Evolutionary conservation across 495 filamentous ascomycete genomes (phyloP).

Genomic region (Aspergillus bertholletiae): DNA sequence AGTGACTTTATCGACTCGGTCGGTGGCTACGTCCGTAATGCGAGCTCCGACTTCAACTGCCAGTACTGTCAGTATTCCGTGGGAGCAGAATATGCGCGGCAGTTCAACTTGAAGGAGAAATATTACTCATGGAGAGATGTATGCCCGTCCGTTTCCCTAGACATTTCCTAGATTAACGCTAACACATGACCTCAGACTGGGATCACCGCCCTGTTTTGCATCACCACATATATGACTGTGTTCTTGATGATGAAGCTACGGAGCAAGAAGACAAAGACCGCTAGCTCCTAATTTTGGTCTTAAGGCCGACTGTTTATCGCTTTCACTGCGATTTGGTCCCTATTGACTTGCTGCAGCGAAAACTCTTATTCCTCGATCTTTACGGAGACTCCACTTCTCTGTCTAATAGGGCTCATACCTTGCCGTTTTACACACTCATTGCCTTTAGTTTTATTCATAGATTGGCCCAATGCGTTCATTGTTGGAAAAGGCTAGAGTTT

Average conservation of each 20-base stretch:
- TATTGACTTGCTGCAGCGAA: no score
- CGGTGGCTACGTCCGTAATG: conserved; percentile 58
- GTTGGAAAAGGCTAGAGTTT: no score
- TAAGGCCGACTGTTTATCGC: no score
- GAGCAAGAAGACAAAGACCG: conserved; percentile 43
- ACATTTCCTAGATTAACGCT: background rate
- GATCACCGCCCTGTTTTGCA: conserved; percentile 41
- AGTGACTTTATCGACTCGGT: conserved; percentile 42
- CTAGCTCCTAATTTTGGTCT: no score
- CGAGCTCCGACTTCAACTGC: conserved; percentile 52
- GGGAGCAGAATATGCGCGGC: conserved; percentile 38
- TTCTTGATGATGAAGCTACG: conserved; percentile 44
- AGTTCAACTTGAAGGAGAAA: conserved; percentile 34
- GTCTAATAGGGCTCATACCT: no score
- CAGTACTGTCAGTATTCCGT: conserved; percentile 54
- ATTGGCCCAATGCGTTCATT: no score
- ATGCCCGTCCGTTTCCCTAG: background rate
- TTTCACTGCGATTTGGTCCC: no score
- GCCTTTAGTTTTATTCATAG: no score
- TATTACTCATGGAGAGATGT: conserved; percentile 46
- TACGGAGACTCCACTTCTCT: no score
- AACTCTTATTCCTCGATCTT: no score
- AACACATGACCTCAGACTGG: conserved; percentile 28
- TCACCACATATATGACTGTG: conserved; percentile 34
- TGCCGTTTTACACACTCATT: no score